Evolutionary conservation across 129 eudicot species (phyloP).

Genomic region (Arctium minus): DNA sequence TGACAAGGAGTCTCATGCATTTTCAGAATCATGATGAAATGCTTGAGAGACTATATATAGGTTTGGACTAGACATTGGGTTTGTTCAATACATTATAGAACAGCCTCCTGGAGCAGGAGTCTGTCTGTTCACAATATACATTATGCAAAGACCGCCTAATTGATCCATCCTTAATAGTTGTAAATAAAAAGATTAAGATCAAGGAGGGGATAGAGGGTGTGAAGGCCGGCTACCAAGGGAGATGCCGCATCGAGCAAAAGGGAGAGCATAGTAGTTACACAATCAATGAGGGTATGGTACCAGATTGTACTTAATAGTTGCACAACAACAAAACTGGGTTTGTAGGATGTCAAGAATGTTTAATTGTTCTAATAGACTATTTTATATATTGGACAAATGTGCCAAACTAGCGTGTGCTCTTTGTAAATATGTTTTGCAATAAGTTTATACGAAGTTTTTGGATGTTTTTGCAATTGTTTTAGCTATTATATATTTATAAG

Average conservation of each 20-base stretch:
- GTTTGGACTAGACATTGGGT: conserved; percentile 25
- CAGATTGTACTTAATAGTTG: background rate
- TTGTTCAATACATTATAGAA: conserved; percentile 40
- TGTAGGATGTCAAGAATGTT: background rate
- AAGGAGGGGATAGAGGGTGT: conserved; percentile 13
- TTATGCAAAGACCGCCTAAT: conserved; percentile 3
- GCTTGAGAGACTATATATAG: too few relatives aligned
- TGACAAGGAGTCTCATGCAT: too few relatives aligned
- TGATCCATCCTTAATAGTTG: conserved; percentile 8
- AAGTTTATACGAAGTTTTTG: too few relatives aligned
- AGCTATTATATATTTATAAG: too few relatives aligned
- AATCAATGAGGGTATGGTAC: background rate
- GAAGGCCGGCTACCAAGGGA: background rate
- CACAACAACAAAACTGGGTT: background rate
- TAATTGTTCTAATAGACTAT: too few relatives aligned
- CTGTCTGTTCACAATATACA: conserved; percentile 23
- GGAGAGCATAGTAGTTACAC: background rate
- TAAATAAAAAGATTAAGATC: conserved; percentile 23
- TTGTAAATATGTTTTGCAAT: background rate
- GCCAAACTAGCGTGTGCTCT: background rate
- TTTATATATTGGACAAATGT: background rate
- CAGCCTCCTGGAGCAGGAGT: conserved; percentile 17
- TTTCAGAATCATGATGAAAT: too few relatives aligned
- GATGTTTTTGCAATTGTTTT: too few relatives aligned
- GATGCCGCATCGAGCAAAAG: background rate